Evolutionary conservation across 78 protist species (phyloP).

Genomic region (Dictyostelium capitatum): DNA sequence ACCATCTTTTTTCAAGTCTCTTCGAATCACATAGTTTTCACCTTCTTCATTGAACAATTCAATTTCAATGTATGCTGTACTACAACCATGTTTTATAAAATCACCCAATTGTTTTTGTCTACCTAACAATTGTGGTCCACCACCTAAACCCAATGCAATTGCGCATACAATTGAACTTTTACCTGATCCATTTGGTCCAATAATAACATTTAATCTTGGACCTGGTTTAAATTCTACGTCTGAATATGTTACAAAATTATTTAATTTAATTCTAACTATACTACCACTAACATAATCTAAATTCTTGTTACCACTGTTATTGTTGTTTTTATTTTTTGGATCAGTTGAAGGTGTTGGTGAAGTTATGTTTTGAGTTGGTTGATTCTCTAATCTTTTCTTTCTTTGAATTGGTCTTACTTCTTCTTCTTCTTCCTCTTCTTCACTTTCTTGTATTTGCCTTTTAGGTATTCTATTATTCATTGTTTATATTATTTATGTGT

Average conservation of each 20-base stretch:
- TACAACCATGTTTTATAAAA: constrained; percentile 83
- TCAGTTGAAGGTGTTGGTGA: constrained; percentile 30
- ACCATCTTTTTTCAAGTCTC: constrained; percentile 54
- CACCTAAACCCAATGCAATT: constrained; percentile 93
- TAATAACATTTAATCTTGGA: constrained; percentile 90
- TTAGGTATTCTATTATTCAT: constrained; percentile 9
- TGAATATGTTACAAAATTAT: constrained; percentile 80
- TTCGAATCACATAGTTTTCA: constrained; percentile 16
- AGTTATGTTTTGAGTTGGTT: constrained; percentile 43
- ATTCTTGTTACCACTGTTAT: not conserved
- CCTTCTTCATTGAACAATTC: constrained; percentile 67
- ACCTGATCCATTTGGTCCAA: constrained; percentile 98
- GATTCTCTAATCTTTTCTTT: not conserved
- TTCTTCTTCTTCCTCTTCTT: not conserved
- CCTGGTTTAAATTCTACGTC: constrained; percentile 82
- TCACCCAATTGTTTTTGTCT: constrained; percentile 76
- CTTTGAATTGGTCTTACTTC: not conserved
- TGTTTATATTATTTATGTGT: too few relatives aligned
- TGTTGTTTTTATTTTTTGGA: not conserved
- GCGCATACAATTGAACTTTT: constrained; percentile 95
- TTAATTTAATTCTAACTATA: constrained; percentile 63
- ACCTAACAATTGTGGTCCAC: constrained; percentile 85
- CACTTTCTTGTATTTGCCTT: not conserved
- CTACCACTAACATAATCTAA: constrained; percentile 51
- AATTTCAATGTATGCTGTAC: constrained; percentile 85